Percentiles rank a stretch among this genome's conserved stretches.
Conservation (phyloP, 1,139 yeast species). For the Yamadazyma blattariae region DNA sequence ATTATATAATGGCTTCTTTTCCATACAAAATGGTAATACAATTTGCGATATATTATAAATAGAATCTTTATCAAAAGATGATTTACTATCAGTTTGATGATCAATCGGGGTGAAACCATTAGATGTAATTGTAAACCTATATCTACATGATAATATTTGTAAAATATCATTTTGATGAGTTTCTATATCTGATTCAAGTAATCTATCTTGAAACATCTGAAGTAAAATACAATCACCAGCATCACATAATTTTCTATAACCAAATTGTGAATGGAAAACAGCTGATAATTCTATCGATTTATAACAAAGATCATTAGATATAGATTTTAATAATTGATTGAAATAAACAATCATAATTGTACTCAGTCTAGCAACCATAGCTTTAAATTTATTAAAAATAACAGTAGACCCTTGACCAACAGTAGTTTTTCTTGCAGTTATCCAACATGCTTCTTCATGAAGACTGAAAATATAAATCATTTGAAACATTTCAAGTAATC, state of each 20-base stretch:
- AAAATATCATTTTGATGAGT: conserved; percentile 51
- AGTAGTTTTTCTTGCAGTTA: conserved; percentile 33
- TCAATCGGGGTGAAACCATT: conserved; percentile 63
- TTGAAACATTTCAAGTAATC: conserved; percentile 30
- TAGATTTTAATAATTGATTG: conserved; percentile 9
- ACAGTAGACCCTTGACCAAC: conserved; percentile 24
- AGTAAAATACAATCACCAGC: conserved; percentile 62
- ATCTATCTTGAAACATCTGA: conserved; percentile 52
- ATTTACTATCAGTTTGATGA: conserved; percentile 56
- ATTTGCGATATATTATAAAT: conserved; percentile 60
- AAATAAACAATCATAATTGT: conserved; percentile 38
- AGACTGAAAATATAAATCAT: conserved; percentile 42
- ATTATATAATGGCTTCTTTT: conserved; percentile 56
- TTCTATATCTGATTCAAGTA: conserved; percentile 43
- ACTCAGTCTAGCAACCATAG: conserved; percentile 44
- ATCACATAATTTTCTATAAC: conserved; percentile 67
- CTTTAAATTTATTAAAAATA: conserved; percentile 47
- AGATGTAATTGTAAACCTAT: conserved; percentile 60
- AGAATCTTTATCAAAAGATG: conserved; percentile 32
- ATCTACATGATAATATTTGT: conserved; percentile 77
- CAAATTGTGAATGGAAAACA: conserved; percentile 70
- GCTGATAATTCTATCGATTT: conserved; percentile 32
- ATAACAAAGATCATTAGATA: neutral
- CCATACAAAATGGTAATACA: conserved; percentile 60
- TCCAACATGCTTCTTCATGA: conserved; percentile 49